Evolutionary conservation across 345 rosid species (phyloP), one percentile per base, ranked within the genome.

Genomic region (Turritis glabra): DNA sequence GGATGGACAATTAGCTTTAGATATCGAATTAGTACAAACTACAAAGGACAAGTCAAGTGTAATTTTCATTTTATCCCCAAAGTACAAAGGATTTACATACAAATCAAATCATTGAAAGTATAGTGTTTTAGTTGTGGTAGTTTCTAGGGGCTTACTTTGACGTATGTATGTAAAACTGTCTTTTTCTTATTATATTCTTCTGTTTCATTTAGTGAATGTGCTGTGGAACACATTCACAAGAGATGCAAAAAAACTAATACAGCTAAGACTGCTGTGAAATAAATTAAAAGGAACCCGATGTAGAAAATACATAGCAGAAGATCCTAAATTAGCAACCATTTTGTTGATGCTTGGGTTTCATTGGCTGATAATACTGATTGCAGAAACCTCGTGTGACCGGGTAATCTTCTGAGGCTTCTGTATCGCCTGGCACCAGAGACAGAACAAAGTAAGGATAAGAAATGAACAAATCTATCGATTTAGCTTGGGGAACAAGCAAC

Each of bases 401-500:
- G 75, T 70, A 32, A 77, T 33, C 38, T 69, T 74, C 29, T 38
- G 71, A 71, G 79, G 68, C 35, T 64, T 70, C 12, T 50, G 48
- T 19, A 33, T 44, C 32, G 74, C 78, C 88, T 84, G 79, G 79
- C 71, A 79, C 47, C 48, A 44, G 9, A 65, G 44, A 55, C 69
- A 19, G 8, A 57, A 48, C 9, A 32, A 52, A 14, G 32, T 25
- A 30, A 60, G 14, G 41, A 32, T 29, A 30, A 13, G 38, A 35
- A 18, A 18, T 17, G 0, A 5, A 12, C 11, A 50, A 50, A 50
- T 19, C 18, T 0, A 29, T 58, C 29, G 27, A 21, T 21, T 5
- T 37, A 59, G 12, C 30, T 37, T 1, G 6, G 13, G 25, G 21
- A 37, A 58, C 40, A 52, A 50, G 70, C 2, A 67, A 57, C 48